A percentile compares a stretch with the other conserved stretches of the same genome.
Conservation (phyloP, 257 asterid species). For the Solanum dulcamara region DNA sequence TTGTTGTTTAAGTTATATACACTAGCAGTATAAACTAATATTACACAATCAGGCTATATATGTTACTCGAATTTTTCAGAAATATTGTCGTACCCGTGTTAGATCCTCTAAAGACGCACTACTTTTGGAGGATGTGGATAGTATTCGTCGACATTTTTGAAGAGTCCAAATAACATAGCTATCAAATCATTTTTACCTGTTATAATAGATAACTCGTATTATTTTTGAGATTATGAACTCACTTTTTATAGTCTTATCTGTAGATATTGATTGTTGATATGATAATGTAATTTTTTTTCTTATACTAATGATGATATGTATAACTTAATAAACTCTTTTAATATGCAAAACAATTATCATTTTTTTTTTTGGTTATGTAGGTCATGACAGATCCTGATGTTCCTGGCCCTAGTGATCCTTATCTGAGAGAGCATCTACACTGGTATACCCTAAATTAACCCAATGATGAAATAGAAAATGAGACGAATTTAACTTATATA, state of each 20-base stretch:
- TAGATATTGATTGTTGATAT: neutral
- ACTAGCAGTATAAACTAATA: neutral
- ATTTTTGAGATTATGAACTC: neutral
- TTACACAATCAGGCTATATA: neutral
- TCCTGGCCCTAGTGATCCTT: conserved; percentile 92
- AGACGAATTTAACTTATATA: neutral
- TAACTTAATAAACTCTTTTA: neutral
- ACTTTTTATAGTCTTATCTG: neutral
- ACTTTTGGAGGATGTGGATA: neutral
- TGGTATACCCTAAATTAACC: conserved; percentile 24
- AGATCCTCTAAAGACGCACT: neutral
- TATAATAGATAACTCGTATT: too few species aligned
- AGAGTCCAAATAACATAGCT: neutral
- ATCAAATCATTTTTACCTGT: neutral
- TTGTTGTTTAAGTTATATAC: neutral
- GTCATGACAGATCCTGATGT: conserved; percentile 86
- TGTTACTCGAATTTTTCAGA: neutral
- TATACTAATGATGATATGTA: neutral
- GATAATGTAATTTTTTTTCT: neutral
- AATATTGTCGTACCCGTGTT: neutral
- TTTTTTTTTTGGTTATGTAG: conserved; percentile 11
- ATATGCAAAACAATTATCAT: neutral
- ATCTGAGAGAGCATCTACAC: conserved; percentile 71
- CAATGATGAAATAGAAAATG: neutral
- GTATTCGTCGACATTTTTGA: neutral